Conservation (phyloP, 768 basidiomycete genomes). For the Cystoderma amianthinum region DNA sequence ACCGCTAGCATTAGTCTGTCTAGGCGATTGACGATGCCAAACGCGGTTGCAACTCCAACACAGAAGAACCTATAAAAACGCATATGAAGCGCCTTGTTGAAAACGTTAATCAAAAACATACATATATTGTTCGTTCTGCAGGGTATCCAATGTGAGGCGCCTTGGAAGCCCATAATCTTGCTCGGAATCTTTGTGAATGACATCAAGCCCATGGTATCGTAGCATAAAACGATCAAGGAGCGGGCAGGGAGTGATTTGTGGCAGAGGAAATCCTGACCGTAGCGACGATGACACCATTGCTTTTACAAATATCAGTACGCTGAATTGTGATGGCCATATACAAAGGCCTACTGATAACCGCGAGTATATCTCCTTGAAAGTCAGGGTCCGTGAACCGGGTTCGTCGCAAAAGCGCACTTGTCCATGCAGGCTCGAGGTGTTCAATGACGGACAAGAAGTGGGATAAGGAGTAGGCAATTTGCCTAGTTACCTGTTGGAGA, state of each 20-base stretch:
- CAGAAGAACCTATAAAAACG: constrained; percentile 48
- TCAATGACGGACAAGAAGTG: constrained; percentile 70
- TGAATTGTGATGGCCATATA: not conserved
- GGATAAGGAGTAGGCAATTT: constrained; percentile 62
- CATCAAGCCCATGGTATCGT: constrained; percentile 50
- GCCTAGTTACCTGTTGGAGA: constrained; percentile 27
- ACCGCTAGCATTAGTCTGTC: constrained; percentile 76
- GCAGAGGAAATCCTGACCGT: constrained; percentile 66
- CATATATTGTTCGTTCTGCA: constrained; percentile 76
- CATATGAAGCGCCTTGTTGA: not conserved
- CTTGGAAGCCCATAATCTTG: constrained; percentile 71
- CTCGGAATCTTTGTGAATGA: constrained; percentile 65
- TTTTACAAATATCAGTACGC: constrained; percentile 14
- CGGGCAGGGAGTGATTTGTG: constrained; percentile 83
- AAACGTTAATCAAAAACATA: constrained; percentile 25
- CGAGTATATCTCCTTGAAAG: constrained; percentile 81
- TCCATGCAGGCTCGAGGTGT: constrained; percentile 72
- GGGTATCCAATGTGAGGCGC: constrained; percentile 62
- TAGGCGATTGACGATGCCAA: constrained; percentile 61
- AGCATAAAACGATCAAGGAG: constrained; percentile 42
- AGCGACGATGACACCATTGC: constrained; percentile 75
- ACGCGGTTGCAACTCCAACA: constrained; percentile 67
- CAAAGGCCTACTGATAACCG: constrained; percentile 55
- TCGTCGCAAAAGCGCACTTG: constrained; percentile 64
- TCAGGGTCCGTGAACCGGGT: constrained; percentile 71